Evolutionary conservation across 768 basidiomycete species (phyloP), one percentile per base, ranked within the genome.

Genomic region (Porphyrellus cyaneotinctus): DNA sequence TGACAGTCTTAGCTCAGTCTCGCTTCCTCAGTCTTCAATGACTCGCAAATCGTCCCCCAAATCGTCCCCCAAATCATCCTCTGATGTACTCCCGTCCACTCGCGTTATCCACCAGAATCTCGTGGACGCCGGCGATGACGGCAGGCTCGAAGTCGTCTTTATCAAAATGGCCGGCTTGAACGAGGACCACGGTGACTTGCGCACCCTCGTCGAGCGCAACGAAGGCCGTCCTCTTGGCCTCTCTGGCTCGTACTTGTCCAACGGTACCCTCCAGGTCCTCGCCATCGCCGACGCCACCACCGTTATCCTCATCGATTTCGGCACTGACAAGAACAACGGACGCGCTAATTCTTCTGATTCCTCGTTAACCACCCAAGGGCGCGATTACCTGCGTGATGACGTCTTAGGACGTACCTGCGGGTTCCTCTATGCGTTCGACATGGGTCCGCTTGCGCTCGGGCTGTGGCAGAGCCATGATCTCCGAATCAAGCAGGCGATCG

Each of bases 401-500:
- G 62, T 70, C 57, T 54, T 70, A n/a, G 50, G 58, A 39, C 68
- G 68, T 20, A 31, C 60, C 18, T 49, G 50, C 43, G 68, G 68
- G 17, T 65, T 58, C 50, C 11, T 70, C 9, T 65, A 70, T 20
- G 68, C 67, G 17, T 70, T 70, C 15, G 63, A 70, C 45, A 58
- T 70, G 53, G 68, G 38, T 0, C 59, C 52, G 4, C 63, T 71
- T 33, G 70, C 63, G n/a, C 62, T 69, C 15, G 59, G 60, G 17
- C 48, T 69, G 45, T 67, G 64, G 65, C 59, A 71, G 52, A 59
- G 58, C 39, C 64, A 60, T 39, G 53, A 59, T 58, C 67, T 71
- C 47, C 69, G 69, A n/a, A 69, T 71, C 53, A 60, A 54, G 49
- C 69, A 71, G 24, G 68, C 68, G 23, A 64, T 70, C 31, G 69